Base-by-base conservation (phyloP, 2,329 filamentous ascomycete species). In the Botrytis squamosa region DNA sequence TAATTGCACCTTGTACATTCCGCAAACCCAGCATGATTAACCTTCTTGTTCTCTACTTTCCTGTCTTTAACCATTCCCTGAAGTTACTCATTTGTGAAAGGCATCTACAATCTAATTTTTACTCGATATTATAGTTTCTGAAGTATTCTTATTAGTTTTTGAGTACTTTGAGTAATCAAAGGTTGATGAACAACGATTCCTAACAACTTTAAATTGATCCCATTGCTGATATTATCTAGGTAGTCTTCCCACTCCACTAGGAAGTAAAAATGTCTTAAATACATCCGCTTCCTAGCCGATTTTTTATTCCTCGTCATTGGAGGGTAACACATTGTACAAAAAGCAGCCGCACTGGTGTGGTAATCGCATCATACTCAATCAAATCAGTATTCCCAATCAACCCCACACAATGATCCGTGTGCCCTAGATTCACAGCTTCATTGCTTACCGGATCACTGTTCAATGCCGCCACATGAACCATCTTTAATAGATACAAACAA, bases 401-500 rank as follows among this genome's bases (percentile, higher is more conserved):
- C 3, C 44, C 29, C 8, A 29, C 64, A 29, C 64, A 67, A 49
- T 67, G 64, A 67, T 67, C 64, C n/a, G 64, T 46, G 44, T 67
- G 64, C 20, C 64, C 44, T 14, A 67, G 25, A 20, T 46, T 49
- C 18, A 44, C 64, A 29, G 38, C 64, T 42, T 67, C 64, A 25
- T 67, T 49, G 12, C 29, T 49, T 4, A 67, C 42, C n/a, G 44
- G 44, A 42, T 22, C 38, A 36, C 38, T 49, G 20, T 49, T 25
- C 22, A 67, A 46, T 25, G 42, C 64, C n/a, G 64, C 64, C n/a
- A 49, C 18, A 44, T 67, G 42, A 22, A 67, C 40, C 44, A 67
- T 38, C 42, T 67, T 67, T 29, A 44, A n/a, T 22, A 67, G 20
- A 67, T 67, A 67, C 64, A 67, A n/a, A 5, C 64, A 67, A 29